Conservation (phyloP, 106 monocot species). For the Amphibolis antarctica region DNA sequence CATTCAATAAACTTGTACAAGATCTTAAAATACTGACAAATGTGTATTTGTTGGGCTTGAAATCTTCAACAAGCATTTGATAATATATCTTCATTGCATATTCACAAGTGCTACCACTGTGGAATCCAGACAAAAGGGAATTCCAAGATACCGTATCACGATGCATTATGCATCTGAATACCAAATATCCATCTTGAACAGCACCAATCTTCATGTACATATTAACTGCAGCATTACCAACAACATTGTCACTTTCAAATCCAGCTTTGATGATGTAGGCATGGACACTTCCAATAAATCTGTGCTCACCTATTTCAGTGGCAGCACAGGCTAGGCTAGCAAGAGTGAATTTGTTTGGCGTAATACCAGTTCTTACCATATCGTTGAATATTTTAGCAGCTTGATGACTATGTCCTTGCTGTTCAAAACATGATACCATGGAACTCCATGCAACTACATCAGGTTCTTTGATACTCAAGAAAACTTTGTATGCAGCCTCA, state of each 20-base stretch:
- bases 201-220: constrained; percentile 28
- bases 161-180: constrained; percentile 11
- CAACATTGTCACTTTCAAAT: constrained; percentile 10
- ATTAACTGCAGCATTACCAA: constrained; percentile 22
- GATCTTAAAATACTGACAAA: constrained; percentile 29
- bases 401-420: constrained; percentile 15
- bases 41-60: constrained; percentile 21
- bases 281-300: constrained; percentile 15
- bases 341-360: constrained; percentile 26
- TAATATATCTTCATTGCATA: constrained; percentile 23
- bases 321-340: constrained; percentile 21
- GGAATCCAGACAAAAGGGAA: constrained; percentile 39
- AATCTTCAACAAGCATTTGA: constrained; percentile 22
- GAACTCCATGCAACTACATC: constrained; percentile 44
- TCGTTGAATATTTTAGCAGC: constrained; percentile 23
- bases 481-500: constrained; percentile 24
- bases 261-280: constrained; percentile 23
- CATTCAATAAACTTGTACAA: constrained; percentile 14
- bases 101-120: constrained; percentile 10
- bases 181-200: constrained; percentile 22
- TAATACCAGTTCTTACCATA: constrained; percentile 14
- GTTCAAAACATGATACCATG: constrained; percentile 33
- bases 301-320: constrained; percentile 9
- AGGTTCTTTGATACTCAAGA: constrained; percentile 16
- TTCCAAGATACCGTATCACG: constrained; percentile 43